A percentile compares a stretch with the other conserved stretches of the same genome.
Conservation (phyloP, 2,329 filamentous ascomycete species). For the Ceratocystis variospora region DNA sequence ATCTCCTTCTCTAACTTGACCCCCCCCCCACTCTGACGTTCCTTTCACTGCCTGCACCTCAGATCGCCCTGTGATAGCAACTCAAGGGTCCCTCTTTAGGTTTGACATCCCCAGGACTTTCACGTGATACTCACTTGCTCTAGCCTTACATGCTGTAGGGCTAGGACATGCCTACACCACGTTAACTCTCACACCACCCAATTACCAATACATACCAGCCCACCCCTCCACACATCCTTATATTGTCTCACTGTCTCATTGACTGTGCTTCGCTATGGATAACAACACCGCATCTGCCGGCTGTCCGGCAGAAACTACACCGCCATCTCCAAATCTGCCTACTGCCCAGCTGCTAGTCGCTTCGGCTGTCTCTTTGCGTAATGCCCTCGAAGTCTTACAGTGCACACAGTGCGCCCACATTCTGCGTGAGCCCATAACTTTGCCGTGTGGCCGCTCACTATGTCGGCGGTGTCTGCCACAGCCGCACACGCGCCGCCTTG, state of each 20-base stretch:
- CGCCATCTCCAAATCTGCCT: not conserved
- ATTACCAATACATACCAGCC: not conserved
- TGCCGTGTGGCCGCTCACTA: constrained; percentile 69
- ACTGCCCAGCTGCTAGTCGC: not conserved
- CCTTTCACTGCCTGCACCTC: no score
- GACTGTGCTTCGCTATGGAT: not conserved
- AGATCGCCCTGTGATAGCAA: no score
- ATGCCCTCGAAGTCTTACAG: constrained; percentile 44
- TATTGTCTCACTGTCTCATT: not conserved
- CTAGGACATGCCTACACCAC: no score
- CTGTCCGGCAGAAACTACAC: not conserved
- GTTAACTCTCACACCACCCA: no score
- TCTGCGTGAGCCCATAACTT: constrained; percentile 52
- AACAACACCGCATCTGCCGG: not conserved
- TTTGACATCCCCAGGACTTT: no score
- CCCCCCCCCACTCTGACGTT: no score
- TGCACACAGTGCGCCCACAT: constrained; percentile 61
- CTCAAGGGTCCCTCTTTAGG: no score
- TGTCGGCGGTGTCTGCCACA: constrained; percentile 63
- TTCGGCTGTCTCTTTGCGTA: not conserved
- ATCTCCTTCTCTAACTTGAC: no score
- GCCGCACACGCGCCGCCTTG: constrained; percentile 48
- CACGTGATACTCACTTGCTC: no score
- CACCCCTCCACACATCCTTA: not conserved
- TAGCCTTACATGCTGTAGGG: no score